phyloP scores from a whole-genome alignment of 2,329 filamentous ascomycete species.

The Neurospora sp. region DNA sequence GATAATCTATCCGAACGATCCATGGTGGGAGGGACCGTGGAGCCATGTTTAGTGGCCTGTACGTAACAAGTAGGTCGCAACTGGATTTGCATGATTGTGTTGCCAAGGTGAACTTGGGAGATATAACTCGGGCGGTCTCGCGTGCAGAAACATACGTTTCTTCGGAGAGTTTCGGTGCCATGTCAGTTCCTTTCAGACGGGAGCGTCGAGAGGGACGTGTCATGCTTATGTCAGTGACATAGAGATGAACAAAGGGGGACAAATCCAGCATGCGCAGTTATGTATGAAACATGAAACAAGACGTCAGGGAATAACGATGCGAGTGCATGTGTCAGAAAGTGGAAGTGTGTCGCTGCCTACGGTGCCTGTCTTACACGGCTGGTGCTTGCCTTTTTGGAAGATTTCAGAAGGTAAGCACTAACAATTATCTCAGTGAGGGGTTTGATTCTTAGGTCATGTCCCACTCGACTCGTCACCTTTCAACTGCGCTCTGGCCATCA shows the following conservation, averaged over 20 bases:
- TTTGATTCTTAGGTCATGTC: not conserved
- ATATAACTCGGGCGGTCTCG: not conserved
- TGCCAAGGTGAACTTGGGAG: not conserved
- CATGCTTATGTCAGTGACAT: not conserved
- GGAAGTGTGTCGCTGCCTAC: not conserved
- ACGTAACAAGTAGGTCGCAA: not conserved
- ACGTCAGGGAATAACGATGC: not conserved
- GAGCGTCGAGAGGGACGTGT: not conserved
- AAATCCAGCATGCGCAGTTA: not conserved
- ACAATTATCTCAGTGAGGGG: not conserved
- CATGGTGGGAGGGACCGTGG: not conserved
- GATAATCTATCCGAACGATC: not conserved
- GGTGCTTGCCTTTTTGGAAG: not conserved
- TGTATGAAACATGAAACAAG: not conserved
- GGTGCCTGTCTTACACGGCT: not conserved
- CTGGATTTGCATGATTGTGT: not conserved
- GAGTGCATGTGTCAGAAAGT: too few species aligned
- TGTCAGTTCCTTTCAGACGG: not conserved
- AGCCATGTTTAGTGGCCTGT: not conserved
- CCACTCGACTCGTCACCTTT: not conserved
- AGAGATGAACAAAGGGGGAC: not conserved
- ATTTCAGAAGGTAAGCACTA: not conserved
- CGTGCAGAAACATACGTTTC: not conserved
- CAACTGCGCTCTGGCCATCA: not conserved
- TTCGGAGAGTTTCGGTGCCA: not conserved